A percentile compares a stretch with the other conserved stretches of the same genome.
phyloP scores from a whole-genome alignment of 306 rosid genomes.

The Cucurbita maxima region DNA sequence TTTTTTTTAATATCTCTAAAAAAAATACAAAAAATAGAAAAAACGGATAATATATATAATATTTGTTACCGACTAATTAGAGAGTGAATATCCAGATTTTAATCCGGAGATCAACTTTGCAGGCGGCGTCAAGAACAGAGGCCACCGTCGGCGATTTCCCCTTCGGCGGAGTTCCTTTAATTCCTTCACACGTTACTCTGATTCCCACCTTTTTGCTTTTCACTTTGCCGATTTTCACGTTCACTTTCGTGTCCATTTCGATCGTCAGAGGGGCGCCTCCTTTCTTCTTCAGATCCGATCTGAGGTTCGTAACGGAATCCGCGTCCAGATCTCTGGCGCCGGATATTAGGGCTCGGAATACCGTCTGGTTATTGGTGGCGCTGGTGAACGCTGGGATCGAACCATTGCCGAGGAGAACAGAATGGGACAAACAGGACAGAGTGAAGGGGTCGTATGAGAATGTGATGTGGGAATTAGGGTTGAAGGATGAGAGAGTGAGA shows the following conservation, averaged over 20 bases:
- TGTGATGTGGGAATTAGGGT: constrained; percentile 67
- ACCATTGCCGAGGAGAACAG: constrained; percentile 54
- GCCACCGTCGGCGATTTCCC: constrained; percentile 83
- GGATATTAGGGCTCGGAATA: constrained; percentile 32
- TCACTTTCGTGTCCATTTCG: constrained; percentile 74
- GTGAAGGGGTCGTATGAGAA: constrained; percentile 58
- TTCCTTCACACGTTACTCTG: constrained; percentile 57
- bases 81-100: constrained; percentile 88
- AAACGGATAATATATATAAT: not conserved
- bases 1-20: not conserved
- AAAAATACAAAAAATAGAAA: not conserved
- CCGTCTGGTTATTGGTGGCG: constrained; percentile 54
- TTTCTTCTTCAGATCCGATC: constrained; percentile 68
- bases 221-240: constrained; percentile 55
- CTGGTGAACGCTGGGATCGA: constrained; percentile 46
- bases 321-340: constrained; percentile 50
- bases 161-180: constrained; percentile 43
- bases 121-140: constrained; percentile 46
- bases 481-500: constrained; percentile 56
- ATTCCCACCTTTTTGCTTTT: constrained; percentile 67
- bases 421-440: constrained; percentile 22
- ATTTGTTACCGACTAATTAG: not conserved
- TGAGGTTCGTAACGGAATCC: constrained; percentile 38
- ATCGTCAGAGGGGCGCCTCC: constrained; percentile 49
- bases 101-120: constrained; percentile 91